Base-by-base conservation (phyloP, 768 basidiomycete species). In the Lenzites betulinus region DNA sequence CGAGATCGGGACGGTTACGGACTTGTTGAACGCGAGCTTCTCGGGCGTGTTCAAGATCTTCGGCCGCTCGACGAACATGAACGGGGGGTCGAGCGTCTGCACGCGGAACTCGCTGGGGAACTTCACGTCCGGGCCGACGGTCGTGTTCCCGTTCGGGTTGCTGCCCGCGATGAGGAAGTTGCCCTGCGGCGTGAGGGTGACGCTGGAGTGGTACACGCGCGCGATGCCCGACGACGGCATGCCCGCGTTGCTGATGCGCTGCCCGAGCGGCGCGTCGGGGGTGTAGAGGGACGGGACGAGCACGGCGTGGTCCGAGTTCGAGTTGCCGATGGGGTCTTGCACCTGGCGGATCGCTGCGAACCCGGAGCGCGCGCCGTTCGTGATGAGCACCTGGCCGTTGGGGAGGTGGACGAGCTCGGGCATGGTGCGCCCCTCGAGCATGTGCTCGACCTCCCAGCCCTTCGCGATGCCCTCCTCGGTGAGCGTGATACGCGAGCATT, bases 51-150 rank as follows among this genome's bases (percentile, higher is more conserved):
- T 51, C 9, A 70, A 47, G 38, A 88, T 78, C 54, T 73, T 69
- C 13, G 90, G 94, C 39, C 93, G 81, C 18, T 79, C 68, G 63
- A 74, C 74, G 22, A 72, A 70, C 84, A 91, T 86, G 70, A 95
- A 98, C 36, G 90, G 90, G 0, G 96, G 95, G 61, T 80, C 81
- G 66, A 96, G 79, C 81, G 88, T 87, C 70, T 97, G 95, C 36
- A 93, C 89, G 49, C 93, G 79, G 70, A 95, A 95, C 72, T 96
- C 92, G 22, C 93, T 93, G 33, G 87, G 86, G 71, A 89, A 95
- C 69, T 77, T 77, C 39, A 83, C 66, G 64, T 26, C 62, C 8
- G 62, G 33, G 13, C 52, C 62, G 56, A 84, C 86, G 64, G 86
- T 89, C 51, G 89, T 77, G 72, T 92, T 89, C 62, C 90, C 71